Base-by-base conservation (phyloP, 2,329 filamentous ascomycete species). In the Beauveria rudraprayagi region DNA sequence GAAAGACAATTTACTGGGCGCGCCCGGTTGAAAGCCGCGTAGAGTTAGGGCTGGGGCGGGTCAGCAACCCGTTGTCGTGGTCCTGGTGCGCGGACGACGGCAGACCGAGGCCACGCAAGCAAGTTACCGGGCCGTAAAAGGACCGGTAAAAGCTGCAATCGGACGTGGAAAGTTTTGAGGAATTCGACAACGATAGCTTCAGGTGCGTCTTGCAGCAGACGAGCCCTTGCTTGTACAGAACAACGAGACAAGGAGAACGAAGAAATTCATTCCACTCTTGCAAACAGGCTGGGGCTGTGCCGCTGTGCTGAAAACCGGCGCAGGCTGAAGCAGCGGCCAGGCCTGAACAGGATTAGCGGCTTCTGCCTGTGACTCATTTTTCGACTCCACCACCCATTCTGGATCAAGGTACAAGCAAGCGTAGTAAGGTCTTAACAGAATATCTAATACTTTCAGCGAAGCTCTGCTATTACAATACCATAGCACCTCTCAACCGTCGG, bases 331-430 rank as follows among this genome's bases (percentile, higher is more conserved):
- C 28, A 41, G 47, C 60, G 60, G 54, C 60, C 48, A 58, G 60
- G 24, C 60, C 54, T 14, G 34, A 50, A 62, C 22, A 11, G 41
- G 54, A 3, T 14, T 62, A 50, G 60, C 48, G 34, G 17, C 9
- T 14, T 47, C 41, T 52, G 34, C 26, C 48, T 62, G 60, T 62
- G 60, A 62, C 52, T 62, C 60, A 62, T 56, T 52, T 28, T 46
- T 41, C 19, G 24, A 50, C 60, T 57, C 60, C 60, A 62, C 60
- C 22, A 22, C 9, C 19, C 17, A 41, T 26, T 16, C 22, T 22
- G 17, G 26, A 28, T 7, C 34, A 26, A n/a, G 44, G 53, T 63
- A 63, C 61, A 44, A 48, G 34, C 17, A 3, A 2, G 11, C 4
- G 17, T 28, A 26, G n/a, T 63, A 61, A 48, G 1, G 8, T 8